These are phyloP conservation scores for Gloeopeniophorella convolvens DNA, from an alignment of 768 basidiomycete genomes.

Conservation along the genomic window DNA sequence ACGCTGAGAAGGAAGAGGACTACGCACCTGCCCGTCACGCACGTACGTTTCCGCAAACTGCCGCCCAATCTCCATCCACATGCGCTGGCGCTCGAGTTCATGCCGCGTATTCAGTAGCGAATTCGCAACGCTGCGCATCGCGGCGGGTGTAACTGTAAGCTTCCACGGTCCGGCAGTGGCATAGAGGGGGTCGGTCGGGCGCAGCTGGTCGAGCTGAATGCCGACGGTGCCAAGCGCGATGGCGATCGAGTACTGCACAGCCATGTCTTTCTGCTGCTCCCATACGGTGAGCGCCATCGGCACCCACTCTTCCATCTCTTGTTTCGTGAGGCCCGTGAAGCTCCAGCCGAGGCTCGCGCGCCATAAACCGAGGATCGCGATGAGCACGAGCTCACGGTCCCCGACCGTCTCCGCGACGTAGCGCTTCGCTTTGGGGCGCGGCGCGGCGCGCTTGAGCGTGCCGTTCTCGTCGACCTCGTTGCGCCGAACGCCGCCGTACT, in stretches of 20 bases:
- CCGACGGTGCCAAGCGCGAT: slow-evolving; percentile 42
- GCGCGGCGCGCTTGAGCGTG: slow-evolving; percentile 43
- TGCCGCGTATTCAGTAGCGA: slow-evolving; percentile 54
- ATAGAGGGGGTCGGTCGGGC: slow-evolving; percentile 34
- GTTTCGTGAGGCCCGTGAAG: slow-evolving; percentile 36
- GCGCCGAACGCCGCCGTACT: slow-evolving; percentile 48
- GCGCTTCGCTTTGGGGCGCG: slow-evolving; percentile 57
- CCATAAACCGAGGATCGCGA: slow-evolving; percentile 68
- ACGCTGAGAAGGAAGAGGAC: background rate
- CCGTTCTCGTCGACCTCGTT: slow-evolving; percentile 58
- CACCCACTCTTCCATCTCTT: slow-evolving; percentile 42
- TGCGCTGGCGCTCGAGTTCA: slow-evolving; percentile 55
- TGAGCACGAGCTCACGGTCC: slow-evolving; percentile 63
- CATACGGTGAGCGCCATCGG: slow-evolving; percentile 46
- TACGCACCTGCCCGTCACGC: slow-evolving; percentile 9
- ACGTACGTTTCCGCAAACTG: slow-evolving; percentile 49
- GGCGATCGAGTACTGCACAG: slow-evolving; percentile 57
- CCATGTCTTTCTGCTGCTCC: slow-evolving; percentile 55
- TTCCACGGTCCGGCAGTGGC: slow-evolving; percentile 38
- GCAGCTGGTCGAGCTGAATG: slow-evolving; percentile 38
- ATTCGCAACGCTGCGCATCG: slow-evolving; percentile 42
- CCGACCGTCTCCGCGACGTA: slow-evolving; percentile 51
- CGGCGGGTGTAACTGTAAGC: slow-evolving; percentile 28
- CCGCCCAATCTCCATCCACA: slow-evolving; percentile 54
- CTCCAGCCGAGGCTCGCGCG: slow-evolving; percentile 51